Evolutionary conservation across 257 asterid genomes (phyloP).

Genomic region (Knoxia roxburghii): DNA sequence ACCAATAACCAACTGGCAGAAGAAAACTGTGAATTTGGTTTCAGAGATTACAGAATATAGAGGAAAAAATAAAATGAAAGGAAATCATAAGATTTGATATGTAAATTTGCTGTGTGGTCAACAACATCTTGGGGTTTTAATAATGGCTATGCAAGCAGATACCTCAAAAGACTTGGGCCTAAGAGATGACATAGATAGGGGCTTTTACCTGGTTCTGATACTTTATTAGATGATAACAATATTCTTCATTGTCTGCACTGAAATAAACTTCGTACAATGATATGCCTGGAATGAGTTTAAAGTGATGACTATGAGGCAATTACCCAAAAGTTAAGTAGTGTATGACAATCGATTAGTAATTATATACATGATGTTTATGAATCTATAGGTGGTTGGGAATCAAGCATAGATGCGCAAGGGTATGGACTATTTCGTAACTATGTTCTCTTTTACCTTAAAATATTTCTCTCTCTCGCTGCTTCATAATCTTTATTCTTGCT

Average conservation of each 20-base stretch:
- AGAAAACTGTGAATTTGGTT: neutral
- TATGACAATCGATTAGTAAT: neutral
- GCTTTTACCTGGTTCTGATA: neutral
- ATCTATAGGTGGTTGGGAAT: neutral
- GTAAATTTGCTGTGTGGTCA: too few relatives aligned
- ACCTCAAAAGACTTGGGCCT: neutral
- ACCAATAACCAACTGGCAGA: neutral
- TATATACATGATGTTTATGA: neutral
- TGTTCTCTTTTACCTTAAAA: neutral
- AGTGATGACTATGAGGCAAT: neutral
- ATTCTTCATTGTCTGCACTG: neutral
- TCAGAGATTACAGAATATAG: too few relatives aligned
- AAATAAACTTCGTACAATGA: too few relatives aligned
- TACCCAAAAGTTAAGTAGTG: neutral
- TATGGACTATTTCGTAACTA: neutral
- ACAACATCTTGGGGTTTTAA: neutral
- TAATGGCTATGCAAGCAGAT: neutral
- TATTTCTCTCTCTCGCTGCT: neutral
- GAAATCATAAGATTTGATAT: too few relatives aligned
- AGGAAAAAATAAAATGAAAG: too few relatives aligned
- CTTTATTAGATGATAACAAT: neutral
- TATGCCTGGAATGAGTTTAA: neutral
- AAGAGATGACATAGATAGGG: neutral
- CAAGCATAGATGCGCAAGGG: neutral
- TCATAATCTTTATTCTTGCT: slow-evolving; percentile 4